Conservation (phyloP, 2,329 filamentous ascomycete genomes). For the Phaeosphaeria sp. region DNA sequence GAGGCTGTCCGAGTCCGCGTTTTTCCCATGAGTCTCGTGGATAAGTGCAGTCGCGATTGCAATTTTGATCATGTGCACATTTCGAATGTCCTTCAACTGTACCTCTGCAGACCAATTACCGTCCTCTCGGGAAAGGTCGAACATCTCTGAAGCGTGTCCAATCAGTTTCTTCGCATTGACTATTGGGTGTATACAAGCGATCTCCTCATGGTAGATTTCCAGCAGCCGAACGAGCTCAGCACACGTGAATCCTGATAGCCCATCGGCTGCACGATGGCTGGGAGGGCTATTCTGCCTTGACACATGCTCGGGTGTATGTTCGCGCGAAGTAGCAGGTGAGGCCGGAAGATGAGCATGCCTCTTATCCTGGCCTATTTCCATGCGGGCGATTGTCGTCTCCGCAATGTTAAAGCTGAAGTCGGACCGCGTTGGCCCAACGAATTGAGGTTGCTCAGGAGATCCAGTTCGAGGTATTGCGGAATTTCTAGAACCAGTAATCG, state of each 20-base stretch:
- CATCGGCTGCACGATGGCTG: slow-evolving; percentile 3
- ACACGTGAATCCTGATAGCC: slow-evolving; percentile 9
- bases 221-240: slow-evolving; percentile 18
- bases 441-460: slow-evolving; percentile 18
- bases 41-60: slow-evolving; percentile 24
- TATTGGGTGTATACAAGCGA: slow-evolving; percentile 24
- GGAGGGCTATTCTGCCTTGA: neutral
- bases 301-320: slow-evolving; percentile 11
- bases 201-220: slow-evolving; percentile 24
- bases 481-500: neutral
- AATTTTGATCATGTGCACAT: slow-evolving; percentile 21
- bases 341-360: slow-evolving; percentile 3
- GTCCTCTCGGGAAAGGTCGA: slow-evolving; percentile 7
- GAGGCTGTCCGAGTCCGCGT: slow-evolving; percentile 15
- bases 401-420: slow-evolving; percentile 30
- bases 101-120: neutral
- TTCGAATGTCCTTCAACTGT: slow-evolving; percentile 8
- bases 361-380: slow-evolving; percentile 16
- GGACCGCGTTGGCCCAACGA: slow-evolving; percentile 27
- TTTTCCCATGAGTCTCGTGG: slow-evolving; percentile 23
- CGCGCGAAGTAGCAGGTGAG: slow-evolving; percentile 17
- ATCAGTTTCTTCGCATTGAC: slow-evolving; percentile 20
- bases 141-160: slow-evolving; percentile 8
- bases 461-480: neutral
- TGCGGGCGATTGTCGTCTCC: slow-evolving; percentile 20